Evolutionary conservation across 2,329 filamentous ascomycete genomes (phyloP).

Genomic region (Dothistroma septosporum): DNA sequence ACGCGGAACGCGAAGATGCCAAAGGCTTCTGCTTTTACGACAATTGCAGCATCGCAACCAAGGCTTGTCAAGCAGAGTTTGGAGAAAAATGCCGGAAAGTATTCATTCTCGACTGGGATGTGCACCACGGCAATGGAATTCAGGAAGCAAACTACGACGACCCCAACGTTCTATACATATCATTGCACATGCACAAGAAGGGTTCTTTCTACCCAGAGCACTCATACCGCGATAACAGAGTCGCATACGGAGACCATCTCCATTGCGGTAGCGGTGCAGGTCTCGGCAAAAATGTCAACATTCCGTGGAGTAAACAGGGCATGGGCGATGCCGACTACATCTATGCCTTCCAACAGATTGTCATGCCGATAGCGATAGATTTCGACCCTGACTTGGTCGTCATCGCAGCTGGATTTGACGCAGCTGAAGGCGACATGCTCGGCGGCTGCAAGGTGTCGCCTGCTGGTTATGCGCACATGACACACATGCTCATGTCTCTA

Average conservation of each 20-base stretch:
- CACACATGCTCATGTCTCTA: conserved; percentile 96
- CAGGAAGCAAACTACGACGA: conserved; percentile 96
- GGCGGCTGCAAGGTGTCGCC: conserved; percentile 92
- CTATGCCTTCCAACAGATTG: conserved; percentile 88
- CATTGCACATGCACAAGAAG: conserved; percentile 80
- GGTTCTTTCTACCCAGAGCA: conserved; percentile 77
- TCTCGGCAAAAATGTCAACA: conserved; percentile 62
- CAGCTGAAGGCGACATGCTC: conserved; percentile 85
- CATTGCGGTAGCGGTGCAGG: conserved; percentile 57
- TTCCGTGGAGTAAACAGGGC: conserved; percentile 63
- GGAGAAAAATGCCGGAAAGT: conserved; percentile 79
- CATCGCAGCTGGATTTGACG: conserved; percentile 93
- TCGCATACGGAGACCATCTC: conserved; percentile 55
- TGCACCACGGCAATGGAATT: conserved; percentile 80
- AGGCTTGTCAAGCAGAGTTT: conserved; percentile 76
- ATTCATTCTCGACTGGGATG: conserved; percentile 86
- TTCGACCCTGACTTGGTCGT: conserved; percentile 94
- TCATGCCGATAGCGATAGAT: conserved; percentile 93
- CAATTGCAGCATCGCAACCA: conserved; percentile 91
- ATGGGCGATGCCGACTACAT: conserved; percentile 98
- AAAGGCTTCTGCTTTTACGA: conserved; percentile 99
- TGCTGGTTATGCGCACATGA: conserved; percentile 94
- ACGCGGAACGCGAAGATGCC: conserved; percentile 78
- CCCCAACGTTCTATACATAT: conserved; percentile 93
- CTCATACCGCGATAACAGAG: conserved; percentile 53